Evolutionary conservation across 2,329 filamentous ascomycete genomes (phyloP), one percentile per base, ranked within the genome.

Genomic region (Fusarium sp.): DNA sequence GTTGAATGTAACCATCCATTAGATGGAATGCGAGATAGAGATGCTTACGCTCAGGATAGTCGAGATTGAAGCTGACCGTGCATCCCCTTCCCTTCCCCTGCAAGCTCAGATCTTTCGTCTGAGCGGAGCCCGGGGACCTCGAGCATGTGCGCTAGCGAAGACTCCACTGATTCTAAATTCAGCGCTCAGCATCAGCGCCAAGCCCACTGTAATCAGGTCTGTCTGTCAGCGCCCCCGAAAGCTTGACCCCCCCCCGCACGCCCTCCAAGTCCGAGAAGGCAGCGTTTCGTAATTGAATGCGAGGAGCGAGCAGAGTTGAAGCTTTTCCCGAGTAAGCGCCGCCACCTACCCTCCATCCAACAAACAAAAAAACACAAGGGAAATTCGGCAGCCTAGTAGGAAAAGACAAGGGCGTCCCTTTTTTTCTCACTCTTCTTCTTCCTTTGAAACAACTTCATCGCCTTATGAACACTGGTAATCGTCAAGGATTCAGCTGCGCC

Each of bases 81-180:
- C 38, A 42, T 42, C 18, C 38, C 9, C 5, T 18, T 2, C 6
- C 18, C 18, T 14, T 5, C 34, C 23, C 42, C 42, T 49, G 42
- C 42, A 49, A 49, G 23, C 23, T 9, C 23, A 46, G 42, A 46
- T 46, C 42, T 46, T 29, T 49, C 42, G 20, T 49, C 42, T 27
- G 9, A 49, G 42, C 42, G 42, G 42, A 25, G 33, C 10, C 51
- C 36, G 14, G 36, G 54, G 27, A 16, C 54, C 18, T 34, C 16
- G 23, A 10, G 27, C 9, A 49, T 23, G 42, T 23, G 42, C 42
- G 16, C 44, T 42, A 58, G 40, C 42, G 31, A 18, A 18, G 59
- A 38, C n/a, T 44, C 55, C 40, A 55, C 53, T 60, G 42, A 68
- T 68, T 25, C 68, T 70, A 70, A 71, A 71, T 60, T 27, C 57